Evolutionary conservation across 1,284 basidiomycete species (phyloP), one percentile per base, ranked within the genome.

Genomic region (Austroboletus niveus): DNA sequence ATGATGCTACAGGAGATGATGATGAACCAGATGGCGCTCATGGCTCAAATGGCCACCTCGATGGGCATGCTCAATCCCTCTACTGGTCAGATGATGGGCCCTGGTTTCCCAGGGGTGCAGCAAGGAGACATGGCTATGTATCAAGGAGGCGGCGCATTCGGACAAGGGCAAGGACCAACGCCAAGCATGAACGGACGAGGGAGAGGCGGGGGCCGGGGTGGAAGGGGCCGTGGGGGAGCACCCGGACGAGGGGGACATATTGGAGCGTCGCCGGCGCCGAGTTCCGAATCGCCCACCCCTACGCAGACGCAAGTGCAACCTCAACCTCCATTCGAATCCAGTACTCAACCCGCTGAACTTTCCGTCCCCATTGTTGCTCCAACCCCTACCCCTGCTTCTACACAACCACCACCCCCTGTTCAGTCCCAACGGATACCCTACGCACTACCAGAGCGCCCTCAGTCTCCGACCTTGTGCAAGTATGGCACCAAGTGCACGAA

Each of bases 401-500:
- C 64, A 15, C 58, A 70, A 30, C 62, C 53, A 20, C 59, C 69
- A 14, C 58, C 69, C 6, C 62, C 65, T 20, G 59, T 64, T 51
- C 75, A 72, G 31, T 63, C 73, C 8, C 63, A 56, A 48, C 61
- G 52, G 35, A 69, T 69, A 68, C 74, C 76, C 2, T 86, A 82
- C 59, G 76, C 74, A 4, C 64, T 82, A 12, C 87, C 88, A n/a
- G 84, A 86, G 55, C 79, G 89, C 30, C 89, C 89, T 3, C 85
- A 87, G 60, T 90, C 89, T 3, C 89, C 89, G 0, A 89, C 88
- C 0, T 74, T 98, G 20, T 98, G 94, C 82, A 95, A 95, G 72
- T 97, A 89, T 60, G 84, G 80, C 7, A 77, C 87, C 22, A 94
- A 94, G 59, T 98, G 94, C 71, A 89, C 86, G 47, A 95, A 96